Conservation (phyloP, 495 filamentous ascomycete species). For the Acidomyces sp. region DNA sequence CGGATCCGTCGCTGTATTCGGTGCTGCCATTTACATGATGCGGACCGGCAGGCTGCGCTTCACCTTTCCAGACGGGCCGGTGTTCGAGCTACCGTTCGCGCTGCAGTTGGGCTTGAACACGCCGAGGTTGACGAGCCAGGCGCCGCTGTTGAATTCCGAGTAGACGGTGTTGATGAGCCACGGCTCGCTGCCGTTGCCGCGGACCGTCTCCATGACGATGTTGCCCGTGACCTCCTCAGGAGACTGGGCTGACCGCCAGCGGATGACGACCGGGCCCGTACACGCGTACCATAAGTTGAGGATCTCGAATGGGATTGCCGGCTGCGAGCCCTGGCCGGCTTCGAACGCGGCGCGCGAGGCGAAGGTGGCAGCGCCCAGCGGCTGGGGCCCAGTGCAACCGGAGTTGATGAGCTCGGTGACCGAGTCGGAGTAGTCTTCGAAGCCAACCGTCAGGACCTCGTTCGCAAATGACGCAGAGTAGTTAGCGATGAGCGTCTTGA, state of each 20-base stretch:
- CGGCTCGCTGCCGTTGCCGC: conserved; percentile 9
- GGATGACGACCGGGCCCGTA: conserved; percentile 14
- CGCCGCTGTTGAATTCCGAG: conserved; percentile 16
- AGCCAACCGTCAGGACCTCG: conserved; percentile 8
- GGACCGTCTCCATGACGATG: conserved; percentile 14
- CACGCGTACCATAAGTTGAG: conserved; percentile 19
- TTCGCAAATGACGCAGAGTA: conserved; percentile 7
- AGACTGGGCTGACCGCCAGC: conserved; percentile 10
- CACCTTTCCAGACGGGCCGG: conserved; percentile 8
- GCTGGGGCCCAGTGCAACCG: conserved; percentile 12
- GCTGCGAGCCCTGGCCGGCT: conserved; percentile 10
- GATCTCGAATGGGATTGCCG: conserved; percentile 16
- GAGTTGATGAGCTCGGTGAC: conserved; percentile 17
- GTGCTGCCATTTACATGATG: conserved; percentile 15
- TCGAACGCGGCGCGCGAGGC: conserved; percentile 4
- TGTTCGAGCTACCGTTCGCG: conserved; percentile 4
- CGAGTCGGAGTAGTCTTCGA: conserved; percentile 16
- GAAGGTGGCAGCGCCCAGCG: conserved; percentile 15
- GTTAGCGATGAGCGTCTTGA: conserved; percentile 13
- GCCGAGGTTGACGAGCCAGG: conserved; percentile 17
- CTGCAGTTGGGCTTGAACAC: conserved; percentile 13
- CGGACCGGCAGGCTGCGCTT: conserved; percentile 4
- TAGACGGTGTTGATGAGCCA: conserved; percentile 11
- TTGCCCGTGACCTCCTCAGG: conserved; percentile 12
- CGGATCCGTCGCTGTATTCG: too few species aligned